Percentiles rank a stretch among this genome's conserved stretches.
Conservation (phyloP, 2,329 filamentous ascomycete species). For the Hypoxylon sp. region DNA sequence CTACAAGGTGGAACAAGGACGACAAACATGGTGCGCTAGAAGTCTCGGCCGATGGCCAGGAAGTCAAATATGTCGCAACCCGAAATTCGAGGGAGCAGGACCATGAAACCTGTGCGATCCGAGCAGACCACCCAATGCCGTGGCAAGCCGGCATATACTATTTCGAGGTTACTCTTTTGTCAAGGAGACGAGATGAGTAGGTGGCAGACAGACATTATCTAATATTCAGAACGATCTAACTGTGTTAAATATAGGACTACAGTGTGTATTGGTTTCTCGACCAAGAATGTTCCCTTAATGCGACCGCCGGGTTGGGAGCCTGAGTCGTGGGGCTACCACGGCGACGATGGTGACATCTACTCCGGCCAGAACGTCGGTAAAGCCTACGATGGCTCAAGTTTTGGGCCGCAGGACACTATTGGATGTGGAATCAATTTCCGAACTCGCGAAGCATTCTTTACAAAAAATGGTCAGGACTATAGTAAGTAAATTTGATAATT, state of each 20-base stretch:
- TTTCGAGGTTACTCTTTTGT: slow-evolving; percentile 77
- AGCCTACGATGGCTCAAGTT: slow-evolving; percentile 67
- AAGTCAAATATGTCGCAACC: slow-evolving; percentile 72
- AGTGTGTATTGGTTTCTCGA: slow-evolving; percentile 74
- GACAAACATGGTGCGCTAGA: slow-evolving; percentile 84
- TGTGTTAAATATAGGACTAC: slow-evolving; percentile 62
- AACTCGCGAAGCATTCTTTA: slow-evolving; percentile 76
- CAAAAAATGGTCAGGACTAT: slow-evolving; percentile 72
- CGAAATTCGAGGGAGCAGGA: slow-evolving; percentile 67
- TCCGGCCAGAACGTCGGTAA: slow-evolving; percentile 70
- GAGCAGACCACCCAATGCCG: slow-evolving; percentile 89
- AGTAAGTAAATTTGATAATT: slow-evolving; percentile 57
- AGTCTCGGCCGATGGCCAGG: slow-evolving; percentile 78
- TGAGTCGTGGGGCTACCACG: slow-evolving; percentile 78
- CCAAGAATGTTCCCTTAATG: slow-evolving; percentile 66
- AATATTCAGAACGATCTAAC: slow-evolving; percentile 34
- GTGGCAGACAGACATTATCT: slow-evolving; percentile 51
- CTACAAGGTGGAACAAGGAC: slow-evolving; percentile 83
- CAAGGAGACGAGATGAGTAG: slow-evolving; percentile 69
- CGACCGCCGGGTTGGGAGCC: slow-evolving; percentile 77
- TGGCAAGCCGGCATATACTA: slow-evolving; percentile 94
- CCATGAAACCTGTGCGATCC: slow-evolving; percentile 84
- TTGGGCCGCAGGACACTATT: slow-evolving; percentile 70
- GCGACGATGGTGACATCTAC: slow-evolving; percentile 76
- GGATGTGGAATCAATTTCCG: slow-evolving; percentile 78